Conservation (phyloP, 2,329 filamentous ascomycete species). For the Ceratocystis variospora region DNA sequence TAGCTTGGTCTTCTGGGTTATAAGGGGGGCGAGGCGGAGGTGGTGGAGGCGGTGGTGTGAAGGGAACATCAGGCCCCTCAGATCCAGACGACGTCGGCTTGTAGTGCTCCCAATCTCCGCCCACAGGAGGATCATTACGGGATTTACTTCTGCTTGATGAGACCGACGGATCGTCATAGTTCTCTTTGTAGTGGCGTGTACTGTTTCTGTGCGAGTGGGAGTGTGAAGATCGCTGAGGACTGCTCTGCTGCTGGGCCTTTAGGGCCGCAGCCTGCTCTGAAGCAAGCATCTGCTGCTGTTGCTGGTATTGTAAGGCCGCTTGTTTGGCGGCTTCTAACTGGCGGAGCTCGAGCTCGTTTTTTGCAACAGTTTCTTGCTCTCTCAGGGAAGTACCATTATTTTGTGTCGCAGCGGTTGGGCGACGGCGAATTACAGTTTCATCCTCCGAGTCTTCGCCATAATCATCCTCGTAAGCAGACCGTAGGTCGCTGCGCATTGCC, state of each 20-base stretch:
- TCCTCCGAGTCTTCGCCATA: conserved; percentile 17
- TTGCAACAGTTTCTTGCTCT: neutral
- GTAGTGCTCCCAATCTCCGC: conserved; percentile 14
- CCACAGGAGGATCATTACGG: neutral
- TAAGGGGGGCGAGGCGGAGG: conserved; percentile 17
- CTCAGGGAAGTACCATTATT: neutral
- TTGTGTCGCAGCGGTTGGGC: conserved; percentile 10
- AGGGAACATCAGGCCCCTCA: conserved; percentile 8
- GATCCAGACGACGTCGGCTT: conserved; percentile 3
- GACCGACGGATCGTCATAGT: conserved; percentile 1
- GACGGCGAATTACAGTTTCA: conserved; percentile 11
- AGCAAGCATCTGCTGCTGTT: conserved; percentile 11
- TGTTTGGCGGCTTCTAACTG: conserved; percentile 6
- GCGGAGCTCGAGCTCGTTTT: neutral
- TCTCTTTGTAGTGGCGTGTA: conserved; percentile 12
- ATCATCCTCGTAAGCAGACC: conserved; percentile 26
- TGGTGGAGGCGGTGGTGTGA: conserved; percentile 12
- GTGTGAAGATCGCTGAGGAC: conserved; percentile 7
- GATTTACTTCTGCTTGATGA: conserved; percentile 5
- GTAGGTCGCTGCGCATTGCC: conserved; percentile 39
- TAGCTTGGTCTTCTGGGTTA: conserved; percentile 6
- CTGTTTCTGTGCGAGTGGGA: conserved; percentile 13
- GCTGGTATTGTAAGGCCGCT: neutral
- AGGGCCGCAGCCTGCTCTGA: conserved; percentile 7
- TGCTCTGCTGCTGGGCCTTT: conserved; percentile 8